These are phyloP conservation scores for Sporothrix mexicana DNA, from an alignment of 2,329 filamentous ascomycete species.

Conservation along the genomic window DNA sequence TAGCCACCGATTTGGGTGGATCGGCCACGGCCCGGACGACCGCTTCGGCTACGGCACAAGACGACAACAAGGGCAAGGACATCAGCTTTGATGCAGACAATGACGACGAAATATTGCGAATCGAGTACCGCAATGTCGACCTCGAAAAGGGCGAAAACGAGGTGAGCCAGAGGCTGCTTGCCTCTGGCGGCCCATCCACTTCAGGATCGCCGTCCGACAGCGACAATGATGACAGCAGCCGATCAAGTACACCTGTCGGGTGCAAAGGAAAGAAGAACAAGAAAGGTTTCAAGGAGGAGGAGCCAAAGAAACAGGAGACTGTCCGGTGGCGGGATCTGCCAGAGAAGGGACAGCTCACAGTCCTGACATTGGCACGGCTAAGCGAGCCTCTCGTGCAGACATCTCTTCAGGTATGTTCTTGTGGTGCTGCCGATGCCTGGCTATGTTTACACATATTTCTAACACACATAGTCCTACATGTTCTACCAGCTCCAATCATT, in stretches of 20 bases:
- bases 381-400: conserved; percentile 85
- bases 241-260: neutral
- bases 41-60: neutral
- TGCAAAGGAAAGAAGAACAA: conserved; percentile 9
- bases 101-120: conserved; percentile 8
- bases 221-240: neutral
- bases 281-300: neutral
- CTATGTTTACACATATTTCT: neutral
- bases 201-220: neutral
- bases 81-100: conserved; percentile 16
- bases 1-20: neutral
- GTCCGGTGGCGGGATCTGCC: conserved; percentile 77
- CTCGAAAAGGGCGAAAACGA: conserved; percentile 24
- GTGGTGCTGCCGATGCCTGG: too few relatives aligned
- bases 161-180: conserved; percentile 26
- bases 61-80: conserved; percentile 26
- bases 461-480: conserved; percentile 67
- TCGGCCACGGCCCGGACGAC: neutral
- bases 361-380: conserved; percentile 78
- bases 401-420: conserved; percentile 55
- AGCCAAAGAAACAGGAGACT: conserved; percentile 1
- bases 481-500: conserved; percentile 90
- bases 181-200: neutral
- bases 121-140: neutral
- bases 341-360: conserved; percentile 74